These are phyloP conservation scores for Inga leiocalycina DNA, from an alignment of 306 rosid species.

Conservation along the genomic window DNA sequence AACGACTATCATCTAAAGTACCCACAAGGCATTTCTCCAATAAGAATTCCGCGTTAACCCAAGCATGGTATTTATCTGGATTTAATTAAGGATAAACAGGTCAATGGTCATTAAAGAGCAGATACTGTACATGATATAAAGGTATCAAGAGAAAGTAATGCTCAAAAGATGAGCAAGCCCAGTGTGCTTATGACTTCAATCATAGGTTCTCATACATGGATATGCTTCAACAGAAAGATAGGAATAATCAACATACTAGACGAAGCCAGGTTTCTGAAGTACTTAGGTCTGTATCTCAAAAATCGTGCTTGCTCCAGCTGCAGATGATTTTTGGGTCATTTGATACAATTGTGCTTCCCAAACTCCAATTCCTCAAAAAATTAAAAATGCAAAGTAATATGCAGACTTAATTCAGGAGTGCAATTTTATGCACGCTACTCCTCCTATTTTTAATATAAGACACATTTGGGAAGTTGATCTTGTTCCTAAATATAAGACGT, in stretches of 20 bases:
- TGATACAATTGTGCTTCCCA: background rate
- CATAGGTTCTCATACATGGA: background rate
- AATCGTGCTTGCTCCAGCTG: background rate
- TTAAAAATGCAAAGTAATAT: background rate
- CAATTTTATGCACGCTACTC: background rate
- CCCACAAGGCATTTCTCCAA: slow-evolving; percentile 91
- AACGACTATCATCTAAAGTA: slow-evolving; percentile 56
- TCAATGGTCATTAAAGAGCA: slow-evolving; percentile 15
- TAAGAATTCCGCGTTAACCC: slow-evolving; percentile 88
- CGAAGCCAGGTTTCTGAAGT: background rate
- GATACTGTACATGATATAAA: slow-evolving; percentile 10
- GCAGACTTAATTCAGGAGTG: background rate
- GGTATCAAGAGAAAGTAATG: background rate
- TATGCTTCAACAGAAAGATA: background rate
- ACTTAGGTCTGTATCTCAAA: background rate
- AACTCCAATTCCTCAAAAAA: slow-evolving; percentile 24
- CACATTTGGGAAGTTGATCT: no score
- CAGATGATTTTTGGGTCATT: background rate
- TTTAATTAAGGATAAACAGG: slow-evolving; percentile 47
- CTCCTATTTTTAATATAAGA: no score
- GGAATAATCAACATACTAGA: background rate
- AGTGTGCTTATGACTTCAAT: slow-evolving; percentile 19
- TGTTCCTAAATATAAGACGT: no score
- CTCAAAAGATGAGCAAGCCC: slow-evolving; percentile 12
- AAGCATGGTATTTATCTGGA: slow-evolving; percentile 92